Percentiles rank a stretch among this genome's conserved stretches.
Evolutionary conservation across 495 filamentous ascomycete species (phyloP).

Genomic region (Bathelium albidoporum): DNA sequence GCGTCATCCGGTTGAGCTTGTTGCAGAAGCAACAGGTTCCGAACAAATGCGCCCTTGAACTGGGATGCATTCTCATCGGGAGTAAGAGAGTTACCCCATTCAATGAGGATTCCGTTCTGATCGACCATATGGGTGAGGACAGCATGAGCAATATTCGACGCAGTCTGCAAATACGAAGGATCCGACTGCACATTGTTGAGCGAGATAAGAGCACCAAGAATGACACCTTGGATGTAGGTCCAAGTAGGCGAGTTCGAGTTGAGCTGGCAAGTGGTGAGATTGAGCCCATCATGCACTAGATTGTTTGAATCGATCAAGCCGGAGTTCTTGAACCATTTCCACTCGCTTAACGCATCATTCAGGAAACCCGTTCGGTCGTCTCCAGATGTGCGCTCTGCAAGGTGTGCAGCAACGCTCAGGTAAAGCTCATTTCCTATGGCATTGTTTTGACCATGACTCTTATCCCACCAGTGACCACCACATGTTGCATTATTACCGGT

Average conservation of each 20-base stretch:
- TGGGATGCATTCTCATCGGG: conserved; percentile 53
- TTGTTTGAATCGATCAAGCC: conserved; percentile 57
- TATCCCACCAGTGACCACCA: conserved; percentile 62
- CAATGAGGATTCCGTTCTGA: conserved; percentile 52
- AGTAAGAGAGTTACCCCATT: conserved; percentile 49
- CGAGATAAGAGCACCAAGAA: conserved; percentile 64
- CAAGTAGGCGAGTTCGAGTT: conserved; percentile 49
- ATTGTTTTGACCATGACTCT: conserved; percentile 48
- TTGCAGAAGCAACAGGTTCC: conserved; percentile 54
- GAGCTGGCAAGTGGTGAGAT: conserved; percentile 46
- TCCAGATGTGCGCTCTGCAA: conserved; percentile 52
- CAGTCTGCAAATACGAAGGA: conserved; percentile 41
- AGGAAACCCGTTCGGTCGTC: conserved; percentile 43
- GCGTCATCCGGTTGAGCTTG: conserved; percentile 38
- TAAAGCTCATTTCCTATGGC: conserved; percentile 72
- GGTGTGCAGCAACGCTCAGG: conserved; percentile 55
- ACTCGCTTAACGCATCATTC: conserved; percentile 45
- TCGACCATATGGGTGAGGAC: conserved; percentile 47
- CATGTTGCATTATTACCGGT: conserved; percentile 39
- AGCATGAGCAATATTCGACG: conserved; percentile 54
- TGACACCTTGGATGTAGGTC: conserved; percentile 75
- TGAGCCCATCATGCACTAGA: conserved; percentile 63
- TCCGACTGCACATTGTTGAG: conserved; percentile 47
- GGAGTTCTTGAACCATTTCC: conserved; percentile 57
- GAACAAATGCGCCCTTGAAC: conserved; percentile 72